Percentiles rank a stretch among this genome's conserved stretches.
Evolutionary conservation across 805 yeast genomes (phyloP).

Genomic region (Torulaspora indica): DNA sequence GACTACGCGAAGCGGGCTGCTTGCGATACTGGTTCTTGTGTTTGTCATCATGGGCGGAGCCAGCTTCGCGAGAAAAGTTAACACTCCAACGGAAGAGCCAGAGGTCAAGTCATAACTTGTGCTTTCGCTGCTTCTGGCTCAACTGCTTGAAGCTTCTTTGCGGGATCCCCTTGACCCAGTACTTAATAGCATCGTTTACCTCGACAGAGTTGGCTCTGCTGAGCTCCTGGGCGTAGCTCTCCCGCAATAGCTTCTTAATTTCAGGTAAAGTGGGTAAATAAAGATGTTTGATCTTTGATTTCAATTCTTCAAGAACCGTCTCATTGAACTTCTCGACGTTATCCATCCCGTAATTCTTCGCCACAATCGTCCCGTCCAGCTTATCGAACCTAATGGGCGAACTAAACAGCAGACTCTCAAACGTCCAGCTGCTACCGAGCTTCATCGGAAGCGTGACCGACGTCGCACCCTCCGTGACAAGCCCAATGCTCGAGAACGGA

Average conservation of each 20-base stretch:
- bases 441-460: conserved; percentile 63
- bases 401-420: conserved; percentile 67
- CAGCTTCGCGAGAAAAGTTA: conserved; percentile 37
- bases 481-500: conserved; percentile 79
- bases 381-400: conserved; percentile 60
- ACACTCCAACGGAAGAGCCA: conserved; percentile 23
- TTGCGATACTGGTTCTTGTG: conserved; percentile 65
- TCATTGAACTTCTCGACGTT: conserved; percentile 47
- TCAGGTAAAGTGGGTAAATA: conserved; percentile 42
- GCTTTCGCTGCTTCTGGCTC: conserved; percentile 51
- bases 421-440: conserved; percentile 66
- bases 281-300: conserved; percentile 34
- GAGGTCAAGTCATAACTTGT: conserved; percentile 46
- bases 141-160: conserved; percentile 59
- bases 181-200: conserved; percentile 59
- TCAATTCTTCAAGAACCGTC: conserved; percentile 40
- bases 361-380: conserved; percentile 58
- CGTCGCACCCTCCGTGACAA: conserved; percentile 78
- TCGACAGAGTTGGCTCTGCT: conserved; percentile 58
- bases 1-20: conserved; percentile 79
- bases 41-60: conserved; percentile 55
- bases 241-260: conserved; percentile 40
- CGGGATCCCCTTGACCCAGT: conserved; percentile 71
- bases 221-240: conserved; percentile 32
- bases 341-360: conserved; percentile 46